Evolutionary conservation across 2,329 filamentous ascomycete genomes (phyloP).

Genomic region (Dothideomycetidae sp.): DNA sequence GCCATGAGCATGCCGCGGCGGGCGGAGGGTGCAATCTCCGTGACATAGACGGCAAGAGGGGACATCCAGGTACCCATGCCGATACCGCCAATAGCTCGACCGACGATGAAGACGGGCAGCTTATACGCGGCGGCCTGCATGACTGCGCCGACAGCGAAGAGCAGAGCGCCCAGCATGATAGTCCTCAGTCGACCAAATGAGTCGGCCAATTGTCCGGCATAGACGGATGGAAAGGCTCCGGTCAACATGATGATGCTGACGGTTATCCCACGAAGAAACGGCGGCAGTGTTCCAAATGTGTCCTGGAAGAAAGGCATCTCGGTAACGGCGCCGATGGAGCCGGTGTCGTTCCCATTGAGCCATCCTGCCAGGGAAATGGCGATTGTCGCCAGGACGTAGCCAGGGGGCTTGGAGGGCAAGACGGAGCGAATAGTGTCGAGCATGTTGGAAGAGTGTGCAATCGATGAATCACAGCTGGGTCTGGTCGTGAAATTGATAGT

Average conservation of each 20-base stretch:
- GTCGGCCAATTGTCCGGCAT: constrained; percentile 45
- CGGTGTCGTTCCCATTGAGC: constrained; percentile 30
- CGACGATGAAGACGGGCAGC: constrained; percentile 40
- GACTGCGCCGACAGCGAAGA: constrained; percentile 40
- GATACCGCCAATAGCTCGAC: constrained; percentile 41
- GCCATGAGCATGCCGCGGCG: constrained; percentile 24
- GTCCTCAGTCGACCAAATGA: constrained; percentile 35
- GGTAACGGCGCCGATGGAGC: constrained; percentile 46
- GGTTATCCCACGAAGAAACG: constrained; percentile 41
- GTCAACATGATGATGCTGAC: constrained; percentile 47
- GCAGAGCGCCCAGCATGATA: constrained; percentile 36
- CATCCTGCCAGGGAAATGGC: constrained; percentile 15
- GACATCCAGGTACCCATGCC: constrained; percentile 46
- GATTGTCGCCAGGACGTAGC: constrained; percentile 13
- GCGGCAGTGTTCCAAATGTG: constrained; percentile 37
- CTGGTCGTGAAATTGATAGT: too few relatives aligned
- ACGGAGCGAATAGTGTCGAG: not conserved
- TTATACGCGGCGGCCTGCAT: constrained; percentile 36
- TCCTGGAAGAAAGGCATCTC: constrained; percentile 40
- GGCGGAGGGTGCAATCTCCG: constrained; percentile 42
- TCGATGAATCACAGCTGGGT: not conserved
- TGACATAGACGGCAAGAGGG: constrained; percentile 45
- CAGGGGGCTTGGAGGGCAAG: constrained; percentile 5
- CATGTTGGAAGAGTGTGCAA: not conserved
- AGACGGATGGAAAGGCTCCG: constrained; percentile 39